These are phyloP conservation scores for Penicillium thymicola DNA, from an alignment of 2,329 filamentous ascomycete genomes.

Conservation along the genomic window DNA sequence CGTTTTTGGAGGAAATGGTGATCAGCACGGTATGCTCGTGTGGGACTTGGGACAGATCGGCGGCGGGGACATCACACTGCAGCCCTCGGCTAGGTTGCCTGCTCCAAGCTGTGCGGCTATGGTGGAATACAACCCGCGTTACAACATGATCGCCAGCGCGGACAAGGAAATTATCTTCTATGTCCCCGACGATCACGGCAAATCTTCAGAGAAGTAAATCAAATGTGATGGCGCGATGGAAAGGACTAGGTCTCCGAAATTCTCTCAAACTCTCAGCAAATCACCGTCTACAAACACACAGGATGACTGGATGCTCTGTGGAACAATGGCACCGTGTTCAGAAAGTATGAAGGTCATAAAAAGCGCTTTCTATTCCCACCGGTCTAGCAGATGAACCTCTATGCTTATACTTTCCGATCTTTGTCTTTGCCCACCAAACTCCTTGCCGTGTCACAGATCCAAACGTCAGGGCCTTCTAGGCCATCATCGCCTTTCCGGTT, in stretches of 20 bases:
- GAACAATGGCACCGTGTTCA: not conserved
- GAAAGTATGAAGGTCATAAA: not conserved
- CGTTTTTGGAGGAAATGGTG: conserved; percentile 73
- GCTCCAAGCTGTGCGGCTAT: conserved; percentile 63
- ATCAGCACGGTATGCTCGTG: conserved; percentile 68
- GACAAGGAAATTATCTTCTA: conserved; percentile 81
- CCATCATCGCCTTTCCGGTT: conserved; percentile 47
- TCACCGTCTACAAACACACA: not conserved
- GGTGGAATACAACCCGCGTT: conserved; percentile 83
- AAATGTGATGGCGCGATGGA: not conserved
- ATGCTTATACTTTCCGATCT: conserved; percentile 33
- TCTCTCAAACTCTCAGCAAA: not conserved
- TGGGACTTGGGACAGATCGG: conserved; percentile 72
- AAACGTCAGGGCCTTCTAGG: conserved; percentile 59
- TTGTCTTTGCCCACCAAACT: conserved; percentile 67
- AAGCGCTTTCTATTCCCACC: not conserved
- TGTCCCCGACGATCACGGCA: conserved; percentile 62
- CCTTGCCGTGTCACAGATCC: conserved; percentile 62
- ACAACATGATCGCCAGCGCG: conserved; percentile 86
- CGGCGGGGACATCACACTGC: conserved; percentile 53
- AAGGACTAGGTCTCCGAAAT: not conserved
- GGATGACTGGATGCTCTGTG: not conserved
- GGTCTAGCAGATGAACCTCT: not conserved
- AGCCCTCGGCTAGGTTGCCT: conserved; percentile 40
- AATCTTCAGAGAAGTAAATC: conserved; percentile 33